Evolutionary conservation across 805 yeast genomes (phyloP), one percentile per base, ranked within the genome.

Genomic region (Nakazawaea populi): DNA sequence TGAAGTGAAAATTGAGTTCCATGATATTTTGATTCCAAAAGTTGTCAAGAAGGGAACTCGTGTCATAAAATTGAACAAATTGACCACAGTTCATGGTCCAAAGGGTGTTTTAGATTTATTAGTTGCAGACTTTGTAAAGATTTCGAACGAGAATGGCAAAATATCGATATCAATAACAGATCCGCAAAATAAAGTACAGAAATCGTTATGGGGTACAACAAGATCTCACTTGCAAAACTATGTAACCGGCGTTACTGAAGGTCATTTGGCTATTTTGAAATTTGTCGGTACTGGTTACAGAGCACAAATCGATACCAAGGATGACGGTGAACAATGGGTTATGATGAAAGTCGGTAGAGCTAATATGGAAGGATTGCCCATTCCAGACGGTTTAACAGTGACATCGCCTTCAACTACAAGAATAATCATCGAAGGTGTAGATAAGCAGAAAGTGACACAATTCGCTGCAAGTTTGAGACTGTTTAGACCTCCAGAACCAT

Each of bases 251-350:
- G 96, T 90, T 39, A 82, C 89, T 40, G 98, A 91, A 60, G 98
- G 98, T 11, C 98, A 94, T 65, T 69, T 89, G 54, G 82, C 94
- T 29, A 86, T 91, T 51, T 75, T 94, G 56, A 87, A 83, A 68
- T 85, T 94, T 58, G 95, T 89, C 14, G 99, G 99, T 57, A 92
- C 98, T 10, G 99, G 99, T 66, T 94, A 87, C 77, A 83, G 98
- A 69, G 96, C 95, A 2, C 75, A 80, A 54, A 64, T 92, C 18
- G 95, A 88, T 58, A 78, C 77, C 44, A 65, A 63, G 44, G 70
- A 73, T 30, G 69, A 68, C 28, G 82, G 80, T 14, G 71, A 69
- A 36, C 74, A 79, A 52, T 75, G 77, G 64, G 85, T 92, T 14
- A 77, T 80, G 53, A 77, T 92, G 66, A 90, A 94, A 64, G 85